Percentiles rank a stretch among this genome's conserved stretches.
These are phyloP conservation scores for Penicillium sclerotigenum DNA, from an alignment of 2,329 filamentous ascomycete species.

Conservation along the genomic window DNA sequence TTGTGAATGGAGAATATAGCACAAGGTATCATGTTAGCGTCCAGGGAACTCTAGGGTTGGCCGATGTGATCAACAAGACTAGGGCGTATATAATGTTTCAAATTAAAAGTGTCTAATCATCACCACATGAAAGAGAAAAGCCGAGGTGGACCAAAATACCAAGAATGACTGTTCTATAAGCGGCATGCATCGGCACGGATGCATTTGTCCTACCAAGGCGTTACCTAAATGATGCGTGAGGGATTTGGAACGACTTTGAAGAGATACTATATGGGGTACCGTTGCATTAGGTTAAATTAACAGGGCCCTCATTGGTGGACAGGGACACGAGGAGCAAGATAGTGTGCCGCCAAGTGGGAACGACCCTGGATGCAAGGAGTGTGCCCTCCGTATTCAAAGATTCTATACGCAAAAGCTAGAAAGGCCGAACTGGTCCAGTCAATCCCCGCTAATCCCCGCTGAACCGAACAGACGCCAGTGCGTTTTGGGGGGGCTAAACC, in stretches of 20 bases:
- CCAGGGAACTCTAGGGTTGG: constrained; percentile 3
- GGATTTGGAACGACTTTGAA: neutral
- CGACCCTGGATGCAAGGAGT: neutral
- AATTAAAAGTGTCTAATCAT: neutral
- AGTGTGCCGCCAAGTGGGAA: constrained; percentile 1
- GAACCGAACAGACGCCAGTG: neutral
- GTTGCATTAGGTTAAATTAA: neutral
- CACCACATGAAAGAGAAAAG: constrained; percentile 1
- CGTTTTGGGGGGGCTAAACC: neutral
- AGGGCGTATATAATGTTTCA: neutral
- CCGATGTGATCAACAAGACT: neutral
- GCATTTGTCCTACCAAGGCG: neutral
- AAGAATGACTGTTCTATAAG: neutral
- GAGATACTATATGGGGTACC: neutral
- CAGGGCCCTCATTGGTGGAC: neutral
- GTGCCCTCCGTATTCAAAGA: neutral
- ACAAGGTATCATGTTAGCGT: neutral
- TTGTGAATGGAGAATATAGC: neutral
- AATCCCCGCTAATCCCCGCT: neutral
- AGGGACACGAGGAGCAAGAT: neutral
- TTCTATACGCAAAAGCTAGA: neutral
- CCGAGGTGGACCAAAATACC: constrained; percentile 1
- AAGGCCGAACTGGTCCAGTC: neutral
- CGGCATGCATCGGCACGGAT: neutral
- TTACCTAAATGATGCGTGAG: neutral